Conservation (phyloP, 768 basidiomycete species). For the Podaxis sp. region DNA sequence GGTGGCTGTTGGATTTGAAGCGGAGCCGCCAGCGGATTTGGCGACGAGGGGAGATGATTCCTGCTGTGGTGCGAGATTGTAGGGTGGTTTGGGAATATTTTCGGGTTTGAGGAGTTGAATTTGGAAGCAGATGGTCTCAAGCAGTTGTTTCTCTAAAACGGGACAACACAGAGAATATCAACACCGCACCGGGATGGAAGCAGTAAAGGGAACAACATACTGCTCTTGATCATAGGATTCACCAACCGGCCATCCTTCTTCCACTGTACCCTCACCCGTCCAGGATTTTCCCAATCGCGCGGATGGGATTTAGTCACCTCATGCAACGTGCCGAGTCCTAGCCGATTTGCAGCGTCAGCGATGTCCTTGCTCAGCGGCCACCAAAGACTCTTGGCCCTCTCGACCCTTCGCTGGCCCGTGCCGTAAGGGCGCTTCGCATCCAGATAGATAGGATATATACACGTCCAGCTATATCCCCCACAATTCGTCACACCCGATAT, state of each 20-base stretch:
- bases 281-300: constrained; percentile 97
- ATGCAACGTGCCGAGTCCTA: constrained; percentile 79
- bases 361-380: constrained; percentile 96
- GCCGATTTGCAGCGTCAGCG: constrained; percentile 69
- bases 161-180: background rate
- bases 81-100: constrained; percentile 61
- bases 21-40: constrained; percentile 4
- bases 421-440: constrained; percentile 91
- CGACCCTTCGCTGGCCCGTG: constrained; percentile 77
- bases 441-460: constrained; percentile 94
- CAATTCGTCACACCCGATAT: background rate
- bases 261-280: constrained; percentile 90
- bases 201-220: constrained; percentile 39
- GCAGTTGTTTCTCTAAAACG: constrained; percentile 66
- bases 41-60: constrained; percentile 12
- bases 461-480: constrained; percentile 69
- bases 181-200: background rate
- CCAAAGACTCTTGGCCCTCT: constrained; percentile 78
- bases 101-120: constrained; percentile 75
- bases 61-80: constrained; percentile 25
- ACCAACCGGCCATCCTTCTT: constrained; percentile 72
- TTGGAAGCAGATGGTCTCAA: constrained; percentile 69
- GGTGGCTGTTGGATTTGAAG: constrained; percentile 21
- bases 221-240: constrained; percentile 69
- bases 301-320: constrained; percentile 92